phyloP scores from a whole-genome alignment of 1,284 basidiomycete species.

The Cutaneotrichosporon sp. region DNA sequence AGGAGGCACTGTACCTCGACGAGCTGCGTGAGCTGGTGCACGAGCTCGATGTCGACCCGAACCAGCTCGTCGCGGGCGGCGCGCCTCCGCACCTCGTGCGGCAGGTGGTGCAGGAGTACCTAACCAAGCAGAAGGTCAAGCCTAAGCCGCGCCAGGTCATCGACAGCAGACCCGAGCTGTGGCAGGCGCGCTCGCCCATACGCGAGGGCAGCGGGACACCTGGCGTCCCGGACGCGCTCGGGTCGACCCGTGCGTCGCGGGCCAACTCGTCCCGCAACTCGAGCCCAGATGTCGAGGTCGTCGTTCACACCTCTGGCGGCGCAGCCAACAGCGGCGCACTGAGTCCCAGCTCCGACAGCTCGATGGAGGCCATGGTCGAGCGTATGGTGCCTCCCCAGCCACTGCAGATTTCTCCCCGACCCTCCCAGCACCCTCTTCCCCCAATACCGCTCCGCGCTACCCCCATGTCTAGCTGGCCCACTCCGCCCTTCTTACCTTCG shows the following conservation, averaged over 20 bases:
- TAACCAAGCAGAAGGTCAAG: slow-evolving; percentile 31
- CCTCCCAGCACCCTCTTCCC: neutral
- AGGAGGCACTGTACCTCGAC: slow-evolving; percentile 38
- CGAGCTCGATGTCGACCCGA: slow-evolving; percentile 34
- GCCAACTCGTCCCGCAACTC: slow-evolving; percentile 14
- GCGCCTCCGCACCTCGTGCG: slow-evolving; percentile 37
- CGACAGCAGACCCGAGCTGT: slow-evolving; percentile 16
- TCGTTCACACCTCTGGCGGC: slow-evolving; percentile 17
- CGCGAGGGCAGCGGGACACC: slow-evolving; percentile 4
- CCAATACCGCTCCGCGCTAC: neutral
- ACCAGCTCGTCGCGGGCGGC: slow-evolving; percentile 35
- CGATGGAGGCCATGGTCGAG: slow-evolving; percentile 28
- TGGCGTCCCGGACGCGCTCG: neutral
- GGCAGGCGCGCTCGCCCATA: neutral
- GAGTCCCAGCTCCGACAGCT: slow-evolving; percentile 27
- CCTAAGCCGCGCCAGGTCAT: no score
- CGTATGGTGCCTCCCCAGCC: slow-evolving; percentile 24
- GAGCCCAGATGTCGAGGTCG: slow-evolving; percentile 33
- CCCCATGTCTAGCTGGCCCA: neutral
- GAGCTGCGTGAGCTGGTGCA: slow-evolving; percentile 40
- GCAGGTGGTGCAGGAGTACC: slow-evolving; percentile 42
- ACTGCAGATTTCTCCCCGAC: neutral
- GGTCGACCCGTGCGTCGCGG: neutral
- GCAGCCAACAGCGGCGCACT: neutral
- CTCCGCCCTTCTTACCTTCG: neutral